Conservation (phyloP, 1,139 yeast species). For the Yamadazyma siamensis region DNA sequence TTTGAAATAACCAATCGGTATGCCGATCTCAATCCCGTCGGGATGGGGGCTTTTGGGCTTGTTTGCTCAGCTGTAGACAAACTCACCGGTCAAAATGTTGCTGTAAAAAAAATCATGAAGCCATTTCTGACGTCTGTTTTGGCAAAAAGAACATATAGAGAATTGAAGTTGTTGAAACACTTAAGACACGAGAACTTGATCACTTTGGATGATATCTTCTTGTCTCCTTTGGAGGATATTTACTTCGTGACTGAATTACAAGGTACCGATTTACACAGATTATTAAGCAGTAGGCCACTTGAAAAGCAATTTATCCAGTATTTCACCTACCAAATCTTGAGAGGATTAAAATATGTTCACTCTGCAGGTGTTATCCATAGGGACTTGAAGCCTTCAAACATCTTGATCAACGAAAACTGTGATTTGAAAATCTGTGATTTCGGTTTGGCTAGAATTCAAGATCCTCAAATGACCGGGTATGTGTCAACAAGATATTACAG, state of each 20-base stretch:
- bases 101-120: conserved; percentile 95
- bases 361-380: conserved; percentile 97
- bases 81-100: conserved; percentile 88
- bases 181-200: conserved; percentile 92
- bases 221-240: conserved; percentile 93
- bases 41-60: conserved; percentile 98
- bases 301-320: conserved; percentile 96
- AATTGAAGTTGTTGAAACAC: conserved; percentile 87
- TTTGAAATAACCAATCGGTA: conserved; percentile 92
- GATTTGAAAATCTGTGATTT: conserved; percentile 96
- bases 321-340: conserved; percentile 86
- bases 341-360: conserved; percentile 94
- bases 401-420: conserved; percentile 90
- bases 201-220: conserved; percentile 88
- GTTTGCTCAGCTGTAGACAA: conserved; percentile 96
- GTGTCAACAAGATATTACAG: conserved; percentile 95
- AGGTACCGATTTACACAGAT: conserved; percentile 93
- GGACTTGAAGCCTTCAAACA: conserved; percentile 90
- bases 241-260: conserved; percentile 95
- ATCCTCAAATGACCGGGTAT: conserved; percentile 98
- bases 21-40: conserved; percentile 92
- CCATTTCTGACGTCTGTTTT: conserved; percentile 94
- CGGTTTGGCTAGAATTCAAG: conserved; percentile 95
- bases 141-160: conserved; percentile 95
- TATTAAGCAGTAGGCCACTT: conserved; percentile 86